Base-by-base conservation (phyloP, 371 early-diverging fungal species). In the Batkoa obscura region DNA sequence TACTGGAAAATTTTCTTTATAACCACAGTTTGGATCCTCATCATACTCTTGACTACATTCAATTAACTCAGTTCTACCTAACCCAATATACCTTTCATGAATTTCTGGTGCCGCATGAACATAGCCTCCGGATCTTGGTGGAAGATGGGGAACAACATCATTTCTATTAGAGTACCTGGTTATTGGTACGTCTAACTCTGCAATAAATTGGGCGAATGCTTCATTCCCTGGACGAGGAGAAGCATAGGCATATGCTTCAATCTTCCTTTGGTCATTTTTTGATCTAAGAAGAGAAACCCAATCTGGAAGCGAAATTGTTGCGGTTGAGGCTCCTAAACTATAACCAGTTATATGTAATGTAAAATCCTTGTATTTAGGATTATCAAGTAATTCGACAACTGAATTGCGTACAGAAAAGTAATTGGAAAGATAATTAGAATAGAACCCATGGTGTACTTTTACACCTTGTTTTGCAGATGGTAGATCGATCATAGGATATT, bases 311-410 rank as follows among this genome's bases (percentile, higher is more conserved):
- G 50, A 50, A 12, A 51, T 23, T 6, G 38, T n/a, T 12, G 52
- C 35, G 38, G 23, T 15, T 10, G 38, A 35, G 15, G 38, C 52
- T 37, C 52, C 52, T n/a, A 51, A 23, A 31, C 52, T 51, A 30
- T 37, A 34, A 12, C 52, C 52, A 37, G 52, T 51, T 6, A 51
- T 12, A 37, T 17, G 37, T 34, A 51, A 10, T 2, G 35, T 38
- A 30, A 37, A 51, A 39, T 39, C 52, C 38, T 51, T 51, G 15
- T n/a, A 37, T 8, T 51, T 12, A 37, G 52, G 52, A 12, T 51
- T 37, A 17, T 9, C 23, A 13, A 51, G 30, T 9, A 51, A 23
- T 8, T 51, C 17, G 17, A 6, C 17, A 5, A 51, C 31, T 6
- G 50, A 0, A 9, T n/a, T 32, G 10, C 8, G 6, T 5, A 32